A percentile compares a stretch with the other conserved stretches of the same genome.
These are phyloP conservation scores for Melastoma malabathricum DNA, from an alignment of 345 rosid genomes.

Conservation along the genomic window DNA sequence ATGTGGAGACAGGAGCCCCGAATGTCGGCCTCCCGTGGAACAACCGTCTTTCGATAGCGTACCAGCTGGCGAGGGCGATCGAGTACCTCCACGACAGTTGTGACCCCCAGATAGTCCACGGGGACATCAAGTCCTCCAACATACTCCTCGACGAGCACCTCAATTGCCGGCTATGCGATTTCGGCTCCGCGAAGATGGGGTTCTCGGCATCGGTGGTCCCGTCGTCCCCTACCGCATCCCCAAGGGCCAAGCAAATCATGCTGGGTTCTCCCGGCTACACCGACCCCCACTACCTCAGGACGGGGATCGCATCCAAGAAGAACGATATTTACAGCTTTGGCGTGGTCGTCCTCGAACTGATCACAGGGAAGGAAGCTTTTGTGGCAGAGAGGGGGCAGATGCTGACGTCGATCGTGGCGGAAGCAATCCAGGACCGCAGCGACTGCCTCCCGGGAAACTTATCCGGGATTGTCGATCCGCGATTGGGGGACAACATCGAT, in stretches of 20 bases:
- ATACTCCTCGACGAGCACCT: conserved; percentile 52
- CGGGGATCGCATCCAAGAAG: conserved; percentile 71
- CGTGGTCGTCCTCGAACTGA: conserved; percentile 57
- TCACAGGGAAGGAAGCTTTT: conserved; percentile 67
- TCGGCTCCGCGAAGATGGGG: conserved; percentile 77
- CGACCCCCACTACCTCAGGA: conserved; percentile 72
- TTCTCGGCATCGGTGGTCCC: conserved; percentile 54
- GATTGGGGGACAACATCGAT: conserved; percentile 29
- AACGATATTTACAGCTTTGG: conserved; percentile 80
- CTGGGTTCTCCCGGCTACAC: conserved; percentile 85
- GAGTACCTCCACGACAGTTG: conserved; percentile 71
- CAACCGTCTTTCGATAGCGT: conserved; percentile 45
- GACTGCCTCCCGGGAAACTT: conserved; percentile 11
- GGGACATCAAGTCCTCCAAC: conserved; percentile 75
- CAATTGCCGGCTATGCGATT: conserved; percentile 77
- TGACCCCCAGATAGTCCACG: conserved; percentile 61
- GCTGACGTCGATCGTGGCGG: conserved; percentile 29
- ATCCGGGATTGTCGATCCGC: conserved; percentile 47
- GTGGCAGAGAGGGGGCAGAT: conserved; percentile 42
- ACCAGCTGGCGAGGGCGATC: conserved; percentile 56
- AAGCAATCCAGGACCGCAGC: conserved; percentile 14
- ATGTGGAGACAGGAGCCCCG: neutral
- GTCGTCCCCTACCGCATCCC: conserved; percentile 13
- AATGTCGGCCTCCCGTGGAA: conserved; percentile 41
- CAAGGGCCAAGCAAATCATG: conserved; percentile 35